Base-by-base conservation (phyloP, 164 flowering plant genomes). In the Vitis labrusca region DNA sequence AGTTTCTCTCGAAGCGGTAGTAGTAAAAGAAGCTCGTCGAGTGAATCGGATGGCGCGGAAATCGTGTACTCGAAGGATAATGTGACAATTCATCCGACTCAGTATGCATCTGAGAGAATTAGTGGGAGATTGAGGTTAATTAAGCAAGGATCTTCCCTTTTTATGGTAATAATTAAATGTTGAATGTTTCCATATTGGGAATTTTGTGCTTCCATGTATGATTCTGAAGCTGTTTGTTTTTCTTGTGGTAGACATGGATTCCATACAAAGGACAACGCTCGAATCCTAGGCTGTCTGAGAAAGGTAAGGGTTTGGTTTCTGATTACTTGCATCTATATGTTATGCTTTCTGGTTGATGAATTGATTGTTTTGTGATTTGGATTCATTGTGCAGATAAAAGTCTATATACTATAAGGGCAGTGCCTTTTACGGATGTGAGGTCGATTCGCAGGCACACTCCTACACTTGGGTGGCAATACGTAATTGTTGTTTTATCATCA, bases 51-150 rank as follows among this genome's bases (percentile, higher is more conserved):
- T 11, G 91, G 89, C 10, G 83, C 89, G 1, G 97, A 96, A 78
- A 51, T 96, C 5, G 87, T 93, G 58, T 96, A 80, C 71, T 44
- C 73, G 74, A 96, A 89, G 83, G 98, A 96, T 58, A 90, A 96
- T 80, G 99, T 96, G 58, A 70, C 99, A 1, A 90, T 96, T 83
- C 99, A 96, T 77, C 99, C 99, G 1, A 86, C 97, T 23, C 99
- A 93, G 81, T 89, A 80, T 68, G 91, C 97, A 5, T 86, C 97
- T 8, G 97, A 95, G 80, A 80, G 97, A 78, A 96, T 96, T 27
- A 90, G 97, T 63, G 99, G 99, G 12, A 80, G 98, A 47, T 77
- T 96, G 78, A 88, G 85, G 83, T 78, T 96, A 50, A 87, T 88
- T 54, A 93, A 93, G 82, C 93, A 88, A 83, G 94, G 86, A 10